Base-by-base conservation (phyloP, 2,329 filamentous ascomycete genomes). In the Neofusicoccum cordaticola region DNA sequence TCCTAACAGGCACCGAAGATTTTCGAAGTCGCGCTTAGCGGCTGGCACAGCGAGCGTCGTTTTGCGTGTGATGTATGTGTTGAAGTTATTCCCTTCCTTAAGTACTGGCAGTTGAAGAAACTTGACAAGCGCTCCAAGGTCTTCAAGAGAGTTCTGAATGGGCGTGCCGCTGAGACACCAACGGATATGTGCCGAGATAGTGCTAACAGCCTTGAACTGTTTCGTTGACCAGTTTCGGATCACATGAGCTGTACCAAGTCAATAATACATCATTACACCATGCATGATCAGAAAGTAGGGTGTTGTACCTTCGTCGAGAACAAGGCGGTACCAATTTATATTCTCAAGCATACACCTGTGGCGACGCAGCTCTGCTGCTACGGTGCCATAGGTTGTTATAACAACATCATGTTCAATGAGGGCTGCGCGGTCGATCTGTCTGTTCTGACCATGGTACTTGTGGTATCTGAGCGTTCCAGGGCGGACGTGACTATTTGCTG, bases 121-220 rank as follows among this genome's bases (percentile, higher is more conserved):
- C 4, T 64, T 63, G 27, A 69, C 68, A 1, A 72, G 61, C 0
- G 65, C 65, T n/a, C 62, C 53, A 1, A 71, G 64, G 48, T 72
- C 71, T 2, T 39, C 48, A 0, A 72, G 66, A 2, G 42, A 50
- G 13, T 70, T 72, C 35, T 72, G 71, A 2, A 71, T 51, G 2
- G 70, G 70, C 0, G 83, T 85, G 0, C 83, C 83, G 0, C 82
- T 82, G 0, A 85, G 73, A 66, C 82, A 85, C 84, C 84, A 85
- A n/a, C 83, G 74, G 0, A 75, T 77, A 1, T 73, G 72, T 0
- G 82, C 78, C 0, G 69, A 60, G 0, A 86, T 73, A 0, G 75
- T 71, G 27, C 67, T 66, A 8, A 79, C 78, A 0, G 80, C 76
- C 1, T 72, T 73, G 66, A 81, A 77, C 22, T 81, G 77, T 0